These are phyloP conservation scores for Butyriboletus regius DNA, from an alignment of 1,284 basidiomycete species.

Conservation along the genomic window DNA sequence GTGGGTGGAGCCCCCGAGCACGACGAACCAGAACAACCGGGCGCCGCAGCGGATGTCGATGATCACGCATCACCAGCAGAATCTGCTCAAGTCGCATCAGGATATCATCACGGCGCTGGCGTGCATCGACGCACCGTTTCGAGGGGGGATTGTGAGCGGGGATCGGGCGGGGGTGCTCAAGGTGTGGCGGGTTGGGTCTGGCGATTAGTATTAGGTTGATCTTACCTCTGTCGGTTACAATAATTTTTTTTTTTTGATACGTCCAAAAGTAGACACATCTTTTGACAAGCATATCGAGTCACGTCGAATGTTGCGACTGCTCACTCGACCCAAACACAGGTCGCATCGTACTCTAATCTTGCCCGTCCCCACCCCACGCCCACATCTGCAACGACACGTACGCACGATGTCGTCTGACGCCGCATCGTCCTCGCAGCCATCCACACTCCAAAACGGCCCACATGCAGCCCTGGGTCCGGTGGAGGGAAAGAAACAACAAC, in stretches of 20 bases:
- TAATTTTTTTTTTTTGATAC: slow-evolving; percentile 3
- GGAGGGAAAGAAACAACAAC: slow-evolving; percentile 36
- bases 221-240: too few species aligned
- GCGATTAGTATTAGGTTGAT: slow-evolving; percentile 26
- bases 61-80: slow-evolving; percentile 73
- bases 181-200: slow-evolving; percentile 67
- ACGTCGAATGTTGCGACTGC: slow-evolving; percentile 24
- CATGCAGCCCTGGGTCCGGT: slow-evolving; percentile 17
- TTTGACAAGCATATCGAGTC: slow-evolving; percentile 12
- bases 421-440: slow-evolving; percentile 36
- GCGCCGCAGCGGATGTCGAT: slow-evolving; percentile 68
- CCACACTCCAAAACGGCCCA: slow-evolving; percentile 31
- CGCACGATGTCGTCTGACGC: slow-evolving; percentile 21
- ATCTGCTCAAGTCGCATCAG: slow-evolving; percentile 68
- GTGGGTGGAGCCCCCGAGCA: slow-evolving; percentile 45
- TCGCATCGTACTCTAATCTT: slow-evolving; percentile 12
- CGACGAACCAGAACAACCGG: slow-evolving; percentile 51
- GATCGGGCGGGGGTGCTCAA: slow-evolving; percentile 76
- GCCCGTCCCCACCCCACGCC: too few species aligned
- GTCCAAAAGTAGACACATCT: slow-evolving; percentile 24
- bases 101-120: slow-evolving; percentile 76
- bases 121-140: slow-evolving; percentile 80
- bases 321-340: slow-evolving; percentile 18
- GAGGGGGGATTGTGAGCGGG: slow-evolving; percentile 78
- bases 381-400: neutral